These are phyloP conservation scores for Globisporangium splendens DNA, from an alignment of 352 stramenopile species.

Conservation along the genomic window DNA sequence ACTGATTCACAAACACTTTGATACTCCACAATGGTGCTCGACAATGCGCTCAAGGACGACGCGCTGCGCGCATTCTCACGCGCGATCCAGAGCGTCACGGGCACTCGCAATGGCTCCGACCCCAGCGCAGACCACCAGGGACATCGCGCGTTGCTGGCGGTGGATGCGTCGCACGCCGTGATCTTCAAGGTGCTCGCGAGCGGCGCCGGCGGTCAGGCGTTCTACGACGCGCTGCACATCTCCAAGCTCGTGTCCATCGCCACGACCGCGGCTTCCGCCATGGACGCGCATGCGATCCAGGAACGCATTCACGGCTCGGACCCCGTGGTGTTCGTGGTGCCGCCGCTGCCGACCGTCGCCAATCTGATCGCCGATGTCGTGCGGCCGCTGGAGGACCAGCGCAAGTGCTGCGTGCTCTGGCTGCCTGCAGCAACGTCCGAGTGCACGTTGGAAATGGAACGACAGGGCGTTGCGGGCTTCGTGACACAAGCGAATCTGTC, in stretches of 20 bases:
- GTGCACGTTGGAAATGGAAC: slow-evolving; percentile 70
- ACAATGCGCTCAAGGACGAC: slow-evolving; percentile 47
- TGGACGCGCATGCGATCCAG: slow-evolving; percentile 27
- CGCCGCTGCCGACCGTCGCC: slow-evolving; percentile 40
- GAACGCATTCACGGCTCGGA: slow-evolving; percentile 22
- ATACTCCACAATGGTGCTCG: slow-evolving; percentile 24
- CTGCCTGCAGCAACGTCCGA: slow-evolving; percentile 52
- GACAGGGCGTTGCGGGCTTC: slow-evolving; percentile 55
- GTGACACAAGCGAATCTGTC: slow-evolving; percentile 49
- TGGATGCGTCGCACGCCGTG: slow-evolving; percentile 49
- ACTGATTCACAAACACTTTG: too few relatives aligned
- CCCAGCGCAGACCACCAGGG: slow-evolving; percentile 7
- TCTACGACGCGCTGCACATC: slow-evolving; percentile 56
- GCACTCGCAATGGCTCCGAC: not conserved
- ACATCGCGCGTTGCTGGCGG: slow-evolving; percentile 32
- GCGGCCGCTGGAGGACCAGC: slow-evolving; percentile 23
- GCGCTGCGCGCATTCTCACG: slow-evolving; percentile 40
- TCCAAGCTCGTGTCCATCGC: slow-evolving; percentile 47
- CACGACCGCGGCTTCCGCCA: slow-evolving; percentile 14
- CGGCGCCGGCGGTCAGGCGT: slow-evolving; percentile 57
- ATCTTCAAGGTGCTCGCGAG: slow-evolving; percentile 69
- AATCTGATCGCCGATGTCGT: slow-evolving; percentile 49
- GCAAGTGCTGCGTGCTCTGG: slow-evolving; percentile 53
- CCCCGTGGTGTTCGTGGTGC: slow-evolving; percentile 51
- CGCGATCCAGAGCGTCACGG: slow-evolving; percentile 24